Evolutionary conservation across 306 rosid genomes (phyloP).

Genomic region (Mucuna pruriens): DNA sequence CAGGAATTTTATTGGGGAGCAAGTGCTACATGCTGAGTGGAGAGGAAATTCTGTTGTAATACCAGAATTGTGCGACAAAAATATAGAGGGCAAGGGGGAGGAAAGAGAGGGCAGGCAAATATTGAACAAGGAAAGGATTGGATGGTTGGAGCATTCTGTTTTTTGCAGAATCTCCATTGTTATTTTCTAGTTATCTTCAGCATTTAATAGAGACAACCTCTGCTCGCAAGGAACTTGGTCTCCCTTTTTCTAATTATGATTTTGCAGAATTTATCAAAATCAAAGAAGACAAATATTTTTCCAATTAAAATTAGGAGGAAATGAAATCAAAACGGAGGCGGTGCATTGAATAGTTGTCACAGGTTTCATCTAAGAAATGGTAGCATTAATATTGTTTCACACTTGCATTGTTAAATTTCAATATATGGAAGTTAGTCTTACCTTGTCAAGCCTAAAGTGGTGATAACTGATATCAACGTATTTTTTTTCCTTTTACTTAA

Average conservation of each 20-base stretch:
- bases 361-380: slow-evolving; percentile 26
- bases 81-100: not conserved
- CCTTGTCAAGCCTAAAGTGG: slow-evolving; percentile 32
- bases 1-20: not conserved
- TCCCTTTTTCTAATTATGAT: not conserved
- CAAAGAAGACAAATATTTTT: not conserved
- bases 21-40: not conserved
- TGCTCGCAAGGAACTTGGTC: not conserved
- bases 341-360: not conserved
- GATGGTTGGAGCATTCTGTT: not conserved
- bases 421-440: slow-evolving; percentile 20
- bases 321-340: slow-evolving; percentile 16
- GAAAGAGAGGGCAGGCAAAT: not conserved
- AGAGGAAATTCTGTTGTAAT: not conserved
- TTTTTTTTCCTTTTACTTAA: not conserved
- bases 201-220: not conserved
- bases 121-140: not conserved
- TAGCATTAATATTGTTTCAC: slow-evolving; percentile 7
- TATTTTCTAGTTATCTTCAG: not conserved
- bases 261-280: not conserved
- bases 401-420: slow-evolving; percentile 4
- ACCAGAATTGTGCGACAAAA: not conserved
- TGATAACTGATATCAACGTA: not conserved
- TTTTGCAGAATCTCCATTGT: not conserved
- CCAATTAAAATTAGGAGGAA: not conserved